Base-by-base conservation (phyloP, 2,329 filamentous ascomycete genomes). In the Cladobotryum mycophilum region DNA sequence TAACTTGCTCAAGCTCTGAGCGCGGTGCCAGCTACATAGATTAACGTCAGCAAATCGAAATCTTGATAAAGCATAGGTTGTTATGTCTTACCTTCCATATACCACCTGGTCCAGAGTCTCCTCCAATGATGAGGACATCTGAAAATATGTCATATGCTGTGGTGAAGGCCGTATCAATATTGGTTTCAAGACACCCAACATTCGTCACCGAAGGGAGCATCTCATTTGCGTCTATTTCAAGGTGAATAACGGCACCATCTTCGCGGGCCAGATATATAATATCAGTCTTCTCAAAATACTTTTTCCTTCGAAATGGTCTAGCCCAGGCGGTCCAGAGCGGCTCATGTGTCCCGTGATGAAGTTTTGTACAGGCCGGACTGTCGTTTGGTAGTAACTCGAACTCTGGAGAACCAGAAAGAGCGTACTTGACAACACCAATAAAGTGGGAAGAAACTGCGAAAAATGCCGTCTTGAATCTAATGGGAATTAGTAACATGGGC, bases 241-340 rank as follows among this genome's bases (percentile, higher is more conserved):
- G 68, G 56, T 86, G 88, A 48, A 84, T 79, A 9, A 96, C 77
- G 45, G 84, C 73, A 3, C 93, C 93, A 63, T 97, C 92, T 68
- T 97, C 92, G 49, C 91, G 82, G 11, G 86, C 88, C 14, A 99
- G 72, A 62, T 93, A 96, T 45, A 97, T 82, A 53, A 85, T 82
- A 61, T 97, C 93, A 35, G 84, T 82, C 15, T 73, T 76, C 48
- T 78, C 71, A 47, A 79, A 79, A 57, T 85, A 86, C 12, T 73
- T 69, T 53, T 77, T 77, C 20, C 82, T 78, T 7, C 92, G 83
- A 53, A 82, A 78, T 2, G 90, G 87, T 53, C 88, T 81, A 25
- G 89, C 82, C 91, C 92, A 99, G 20, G 86, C 82, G 3, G 86
- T 86, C 88, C 90, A 96, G 3, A 88, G 67, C 1, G 86, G 86